A percentile compares a stretch with the other conserved stretches of the same genome.
Conservation (phyloP, 176 grass and related monocot genomes). For the Aegilops tauschii region DNA sequence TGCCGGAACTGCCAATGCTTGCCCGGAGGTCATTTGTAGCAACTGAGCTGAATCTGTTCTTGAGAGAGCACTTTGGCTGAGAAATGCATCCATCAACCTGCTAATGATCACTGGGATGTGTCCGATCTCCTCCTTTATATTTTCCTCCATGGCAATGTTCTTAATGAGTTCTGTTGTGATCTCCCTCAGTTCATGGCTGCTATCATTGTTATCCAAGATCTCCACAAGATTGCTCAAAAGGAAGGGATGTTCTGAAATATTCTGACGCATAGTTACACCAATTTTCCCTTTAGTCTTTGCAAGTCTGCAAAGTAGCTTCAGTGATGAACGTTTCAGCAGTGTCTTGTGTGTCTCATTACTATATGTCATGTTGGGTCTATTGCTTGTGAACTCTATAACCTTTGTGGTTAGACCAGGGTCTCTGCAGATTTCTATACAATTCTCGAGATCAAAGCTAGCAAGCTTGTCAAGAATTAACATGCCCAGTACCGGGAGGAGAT, state of each 20-base stretch:
- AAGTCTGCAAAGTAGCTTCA: constrained; percentile 1
- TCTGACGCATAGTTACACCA: not conserved
- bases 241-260: constrained; percentile 12
- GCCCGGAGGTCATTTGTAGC: not conserved
- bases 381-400: constrained; percentile 16
- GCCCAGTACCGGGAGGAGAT: not conserved
- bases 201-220: not conserved
- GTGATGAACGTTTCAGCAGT: not conserved
- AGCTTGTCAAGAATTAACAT: constrained; percentile 22
- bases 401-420: not conserved
- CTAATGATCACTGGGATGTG: not conserved
- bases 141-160: not conserved
- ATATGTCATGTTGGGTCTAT: not conserved
- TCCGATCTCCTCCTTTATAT: not conserved
- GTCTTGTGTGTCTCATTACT: not conserved
- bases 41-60: not conserved
- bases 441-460: not conserved
- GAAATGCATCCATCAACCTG: constrained; percentile 19
- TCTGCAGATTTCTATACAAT: constrained; percentile 23
- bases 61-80: not conserved
- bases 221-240: constrained; percentile 18
- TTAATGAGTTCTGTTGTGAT: not conserved
- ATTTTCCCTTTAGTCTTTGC: not conserved
- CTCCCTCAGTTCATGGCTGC: not conserved
- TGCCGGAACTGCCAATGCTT: constrained; percentile 19